Evolutionary conservation across 2,329 filamentous ascomycete species (phyloP), one percentile per base, ranked within the genome.

Genomic region (Diaporthe ilicicola): DNA sequence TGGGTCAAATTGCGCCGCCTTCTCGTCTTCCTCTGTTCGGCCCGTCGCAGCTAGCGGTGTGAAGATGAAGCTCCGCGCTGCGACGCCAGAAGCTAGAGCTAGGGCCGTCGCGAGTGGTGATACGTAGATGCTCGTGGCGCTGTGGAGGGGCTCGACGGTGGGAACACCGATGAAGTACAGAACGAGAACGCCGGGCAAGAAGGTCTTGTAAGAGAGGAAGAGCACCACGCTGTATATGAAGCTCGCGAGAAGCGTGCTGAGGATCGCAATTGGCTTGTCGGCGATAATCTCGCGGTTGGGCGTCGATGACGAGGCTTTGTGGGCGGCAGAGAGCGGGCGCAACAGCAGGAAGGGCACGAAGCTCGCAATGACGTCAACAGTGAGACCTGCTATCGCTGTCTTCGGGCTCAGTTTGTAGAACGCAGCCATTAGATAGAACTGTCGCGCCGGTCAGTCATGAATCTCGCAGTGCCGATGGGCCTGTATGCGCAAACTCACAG

Each of bases 41-140:
- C 85, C 87, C 0, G 87, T 85, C 17, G 84, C 86, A 22, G 89
- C 87, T 27, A 89, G 87, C 2, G 92, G 90, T 48, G 89, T 88
- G 79, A 97, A 97, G 75, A 98, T 89, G 79, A 97, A 95, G 55
- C 88, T 87, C 73, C 90, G 90, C 5, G 92, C 90, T 0, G 93
- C 92, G 73, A 90, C 84, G 3, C 94, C 95, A 22, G 93, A 85
- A 2, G 85, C 76, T 4, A 88, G 73, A 8, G 85, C 85, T 53
- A 87, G 69, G 4, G 74, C 39, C 51, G 74, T 74, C 4, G 75
- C 86, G 1, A 91, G 90, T 4, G 94, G 81, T 59, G 93, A 85
- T 10, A 87, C 85, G 50, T 87, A 80, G 46, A 90, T 88, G 1
- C 88, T 27, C 48, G 64, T 88, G 13, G 91, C 88, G 27, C 87